These are phyloP conservation scores for Solidago caesia DNA, from an alignment of 129 eudicot species.

Conservation along the genomic window DNA sequence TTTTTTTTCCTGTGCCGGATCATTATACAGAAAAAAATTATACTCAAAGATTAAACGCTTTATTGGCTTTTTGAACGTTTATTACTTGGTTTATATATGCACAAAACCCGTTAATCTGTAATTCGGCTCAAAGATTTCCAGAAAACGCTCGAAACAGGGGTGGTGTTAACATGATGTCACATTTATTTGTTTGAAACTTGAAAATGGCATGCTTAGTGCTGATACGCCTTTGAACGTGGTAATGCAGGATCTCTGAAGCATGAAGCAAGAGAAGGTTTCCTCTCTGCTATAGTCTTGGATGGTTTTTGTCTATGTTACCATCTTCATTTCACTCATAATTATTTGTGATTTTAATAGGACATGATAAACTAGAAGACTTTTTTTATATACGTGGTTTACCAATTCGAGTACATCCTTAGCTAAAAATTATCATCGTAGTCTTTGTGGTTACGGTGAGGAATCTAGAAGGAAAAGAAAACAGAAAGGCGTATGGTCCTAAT, in stretches of 20 bases:
- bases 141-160: too few species aligned
- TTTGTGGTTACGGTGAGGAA: neutral
- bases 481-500: neutral
- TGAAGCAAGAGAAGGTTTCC: conserved; percentile 85
- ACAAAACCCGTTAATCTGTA: neutral
- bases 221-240: conserved; percentile 15
- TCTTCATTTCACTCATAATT: neutral
- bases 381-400: neutral
- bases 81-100: too few species aligned
- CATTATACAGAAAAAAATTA: conserved; percentile 17
- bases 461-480: neutral
- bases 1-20: too few species aligned
- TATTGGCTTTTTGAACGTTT: too few species aligned
- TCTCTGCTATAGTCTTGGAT: conserved; percentile 71
- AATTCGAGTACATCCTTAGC: neutral
- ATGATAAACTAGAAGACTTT: neutral
- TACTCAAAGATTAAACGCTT: neutral
- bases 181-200: too few species aligned
- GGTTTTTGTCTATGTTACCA: conserved; percentile 40
- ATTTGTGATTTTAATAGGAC: neutral
- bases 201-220: conserved; percentile 7
- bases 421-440: neutral
- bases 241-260: conserved; percentile 81
- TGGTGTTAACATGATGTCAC: too few species aligned
- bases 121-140: too few species aligned